A percentile compares a stretch with the other conserved stretches of the same genome.
These are phyloP conservation scores for Neonectria neomacrospora DNA, from an alignment of 2,329 filamentous ascomycete species.

Conservation along the genomic window DNA sequence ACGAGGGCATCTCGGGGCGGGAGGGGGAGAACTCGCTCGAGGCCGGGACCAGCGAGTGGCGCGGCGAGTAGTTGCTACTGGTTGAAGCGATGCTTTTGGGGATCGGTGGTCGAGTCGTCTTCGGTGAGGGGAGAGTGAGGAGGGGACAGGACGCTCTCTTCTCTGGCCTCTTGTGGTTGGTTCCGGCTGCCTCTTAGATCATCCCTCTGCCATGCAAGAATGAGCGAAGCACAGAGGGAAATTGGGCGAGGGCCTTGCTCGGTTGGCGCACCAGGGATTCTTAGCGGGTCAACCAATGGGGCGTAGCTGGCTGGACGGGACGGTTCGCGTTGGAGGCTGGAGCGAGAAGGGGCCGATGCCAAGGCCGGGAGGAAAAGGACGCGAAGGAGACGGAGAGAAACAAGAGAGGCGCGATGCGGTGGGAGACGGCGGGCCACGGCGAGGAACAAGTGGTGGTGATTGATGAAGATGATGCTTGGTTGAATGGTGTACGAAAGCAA, in stretches of 20 bases:
- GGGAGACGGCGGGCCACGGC: conserved; percentile 8
- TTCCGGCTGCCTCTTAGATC: conserved; percentile 30
- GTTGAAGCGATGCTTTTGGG: conserved; percentile 40
- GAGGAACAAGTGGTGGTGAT: conserved; percentile 17
- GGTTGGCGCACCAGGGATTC: conserved; percentile 42
- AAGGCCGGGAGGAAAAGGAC: conserved; percentile 1
- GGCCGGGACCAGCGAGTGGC: conserved; percentile 40
- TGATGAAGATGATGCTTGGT: conserved; percentile 40
- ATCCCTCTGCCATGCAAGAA: conserved; percentile 35
- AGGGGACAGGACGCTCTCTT: conserved; percentile 15
- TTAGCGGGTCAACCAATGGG: conserved; percentile 44
- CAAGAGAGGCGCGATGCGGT: conserved; percentile 18
- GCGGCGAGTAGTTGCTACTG: conserved; percentile 39
- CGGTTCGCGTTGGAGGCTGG: conserved; percentile 34
- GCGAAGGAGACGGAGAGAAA: conserved; percentile 17
- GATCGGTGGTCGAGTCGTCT: conserved; percentile 30
- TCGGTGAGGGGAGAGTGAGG: conserved; percentile 20
- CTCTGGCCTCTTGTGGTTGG: conserved; percentile 19
- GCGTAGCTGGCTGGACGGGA: conserved; percentile 30
- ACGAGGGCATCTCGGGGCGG: conserved; percentile 63
- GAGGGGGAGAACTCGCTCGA: conserved; percentile 34
- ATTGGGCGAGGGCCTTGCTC: conserved; percentile 44
- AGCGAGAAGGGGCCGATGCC: conserved; percentile 21
- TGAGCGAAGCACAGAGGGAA: conserved; percentile 39
- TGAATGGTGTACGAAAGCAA: conserved; percentile 23